Evolutionary conservation across 192 early-diverging fungal species (phyloP).

Genomic region (Funneliformis geosporum): DNA sequence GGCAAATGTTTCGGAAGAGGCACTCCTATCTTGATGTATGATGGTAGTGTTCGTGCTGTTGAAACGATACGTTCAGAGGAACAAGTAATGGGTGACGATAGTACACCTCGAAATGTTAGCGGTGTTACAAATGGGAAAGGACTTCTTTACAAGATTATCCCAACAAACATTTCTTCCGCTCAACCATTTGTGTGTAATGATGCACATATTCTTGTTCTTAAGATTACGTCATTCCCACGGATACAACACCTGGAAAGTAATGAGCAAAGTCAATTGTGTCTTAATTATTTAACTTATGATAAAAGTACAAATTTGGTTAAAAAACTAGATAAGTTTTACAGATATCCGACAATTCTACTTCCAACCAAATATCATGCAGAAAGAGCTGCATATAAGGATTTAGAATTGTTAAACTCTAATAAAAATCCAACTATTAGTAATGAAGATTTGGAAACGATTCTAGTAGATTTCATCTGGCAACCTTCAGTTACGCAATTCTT

Average conservation of each 20-base stretch:
- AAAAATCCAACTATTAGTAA: background rate
- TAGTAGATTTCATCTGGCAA: constrained; percentile 11
- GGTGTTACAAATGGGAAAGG: constrained; percentile 46
- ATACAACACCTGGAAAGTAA: background rate
- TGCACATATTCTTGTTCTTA: constrained; percentile 54
- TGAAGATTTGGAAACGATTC: background rate
- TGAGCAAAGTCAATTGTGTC: background rate
- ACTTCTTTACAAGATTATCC: constrained; percentile 50
- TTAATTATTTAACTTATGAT: constrained; percentile 3
- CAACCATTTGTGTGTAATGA: constrained; percentile 56
- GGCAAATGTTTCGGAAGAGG: constrained; percentile 40
- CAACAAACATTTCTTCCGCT: constrained; percentile 26
- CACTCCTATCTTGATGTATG: constrained; percentile 53
- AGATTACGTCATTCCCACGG: constrained; percentile 1
- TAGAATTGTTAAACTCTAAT: background rate
- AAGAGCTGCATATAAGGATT: background rate
- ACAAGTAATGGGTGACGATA: constrained; percentile 55
- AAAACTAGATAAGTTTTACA: background rate
- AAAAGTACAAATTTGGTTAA: background rate
- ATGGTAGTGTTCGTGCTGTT: constrained; percentile 45
- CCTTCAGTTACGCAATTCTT: constrained; percentile 3
- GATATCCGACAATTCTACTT: background rate
- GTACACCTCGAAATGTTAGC: constrained; percentile 47
- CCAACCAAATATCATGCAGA: background rate
- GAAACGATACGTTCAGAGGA: constrained; percentile 46